phyloP scores from a whole-genome alignment of 345 rosid species.

The Syzygium grande region DNA sequence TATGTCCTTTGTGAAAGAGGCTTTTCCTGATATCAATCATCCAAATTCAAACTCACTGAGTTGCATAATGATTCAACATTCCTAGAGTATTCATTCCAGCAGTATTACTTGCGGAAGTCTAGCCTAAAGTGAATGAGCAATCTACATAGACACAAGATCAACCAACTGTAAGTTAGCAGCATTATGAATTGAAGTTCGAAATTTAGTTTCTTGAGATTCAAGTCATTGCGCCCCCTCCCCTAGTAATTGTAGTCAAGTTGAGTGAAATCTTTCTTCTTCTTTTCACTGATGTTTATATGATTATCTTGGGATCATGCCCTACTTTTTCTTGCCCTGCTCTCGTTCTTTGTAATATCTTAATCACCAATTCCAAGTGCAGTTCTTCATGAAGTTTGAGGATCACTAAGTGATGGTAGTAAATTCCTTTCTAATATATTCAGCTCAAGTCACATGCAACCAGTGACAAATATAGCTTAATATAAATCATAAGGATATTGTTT shows the following conservation, averaged over 20 bases:
- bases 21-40: not conserved
- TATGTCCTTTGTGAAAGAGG: not conserved
- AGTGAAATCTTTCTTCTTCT: not conserved
- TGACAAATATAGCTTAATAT: not conserved
- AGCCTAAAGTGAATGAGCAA: conserved; percentile 70
- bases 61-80: conserved; percentile 14
- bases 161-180: conserved; percentile 40
- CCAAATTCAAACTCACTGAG: not conserved
- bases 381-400: not conserved
- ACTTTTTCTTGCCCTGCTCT: not conserved
- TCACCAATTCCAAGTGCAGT: not conserved
- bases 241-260: not conserved
- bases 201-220: not conserved
- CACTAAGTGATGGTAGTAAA: not conserved
- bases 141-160: conserved; percentile 64
- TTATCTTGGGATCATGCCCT: not conserved
- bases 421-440: not conserved
- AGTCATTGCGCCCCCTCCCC: not conserved
- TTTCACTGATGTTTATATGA: not conserved
- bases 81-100: conserved; percentile 98
- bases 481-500: not conserved
- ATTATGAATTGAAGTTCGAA: not conserved
- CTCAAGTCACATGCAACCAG: not conserved
- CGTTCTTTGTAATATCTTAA: not conserved
- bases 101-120: conserved; percentile 88